Evolutionary conservation across 2,329 filamentous ascomycete species (phyloP).

Genomic region (Colletotrichum shisoi): DNA sequence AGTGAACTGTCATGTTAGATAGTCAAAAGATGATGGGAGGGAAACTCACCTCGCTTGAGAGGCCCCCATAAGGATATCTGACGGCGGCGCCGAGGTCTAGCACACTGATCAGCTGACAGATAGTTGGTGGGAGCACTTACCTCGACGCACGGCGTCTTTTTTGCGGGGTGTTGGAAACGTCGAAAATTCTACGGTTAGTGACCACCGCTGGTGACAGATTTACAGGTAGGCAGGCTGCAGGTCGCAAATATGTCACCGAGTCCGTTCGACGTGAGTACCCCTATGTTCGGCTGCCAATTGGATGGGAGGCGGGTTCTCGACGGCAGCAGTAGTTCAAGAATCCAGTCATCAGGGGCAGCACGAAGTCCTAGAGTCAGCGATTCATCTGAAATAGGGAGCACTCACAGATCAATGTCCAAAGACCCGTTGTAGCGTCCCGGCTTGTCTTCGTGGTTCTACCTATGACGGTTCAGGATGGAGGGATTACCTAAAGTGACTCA

Average conservation of each 20-base stretch:
- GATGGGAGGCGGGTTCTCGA: no score
- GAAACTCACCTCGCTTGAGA: no score
- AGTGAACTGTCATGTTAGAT: accelerated
- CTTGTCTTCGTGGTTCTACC: background rate
- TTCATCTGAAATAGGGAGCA: background rate
- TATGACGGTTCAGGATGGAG: background rate
- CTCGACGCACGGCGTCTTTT: background rate
- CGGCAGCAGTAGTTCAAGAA: no score
- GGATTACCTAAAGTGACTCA: background rate
- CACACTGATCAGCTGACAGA: background rate
- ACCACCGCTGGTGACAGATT: background rate
- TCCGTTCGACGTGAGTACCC: no score
- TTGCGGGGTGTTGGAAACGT: background rate
- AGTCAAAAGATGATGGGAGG: no score
- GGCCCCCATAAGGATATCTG: no score
- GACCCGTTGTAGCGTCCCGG: no score
- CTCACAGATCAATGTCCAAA: background rate
- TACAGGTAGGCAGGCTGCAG: background rate
- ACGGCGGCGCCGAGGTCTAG: background rate
- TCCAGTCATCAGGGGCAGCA: background rate
- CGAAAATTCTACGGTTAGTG: background rate
- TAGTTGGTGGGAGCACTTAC: background rate
- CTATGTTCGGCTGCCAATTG: background rate
- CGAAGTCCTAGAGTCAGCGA: background rate
- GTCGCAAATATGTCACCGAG: background rate